Evolutionary conservation across 768 basidiomycete genomes (phyloP).

Genomic region (Russula compacta): DNA sequence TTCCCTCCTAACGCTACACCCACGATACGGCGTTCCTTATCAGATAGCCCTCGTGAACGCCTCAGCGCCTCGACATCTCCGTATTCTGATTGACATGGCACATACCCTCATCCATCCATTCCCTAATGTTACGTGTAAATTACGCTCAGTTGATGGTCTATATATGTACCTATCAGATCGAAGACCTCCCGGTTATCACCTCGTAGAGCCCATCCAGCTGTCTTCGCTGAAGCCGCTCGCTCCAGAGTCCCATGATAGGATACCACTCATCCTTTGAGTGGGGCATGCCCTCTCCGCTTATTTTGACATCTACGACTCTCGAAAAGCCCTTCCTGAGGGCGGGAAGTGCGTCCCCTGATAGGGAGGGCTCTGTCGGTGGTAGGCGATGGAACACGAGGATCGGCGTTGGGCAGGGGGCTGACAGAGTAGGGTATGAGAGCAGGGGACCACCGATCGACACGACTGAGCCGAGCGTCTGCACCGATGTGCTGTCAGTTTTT

Average conservation of each 20-base stretch:
- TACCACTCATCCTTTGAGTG: slow-evolving; percentile 69
- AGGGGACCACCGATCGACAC: slow-evolving; percentile 65
- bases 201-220: slow-evolving; percentile 56
- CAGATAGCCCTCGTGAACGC: neutral
- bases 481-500: slow-evolving; percentile 15
- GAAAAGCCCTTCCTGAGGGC: slow-evolving; percentile 56
- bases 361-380: slow-evolving; percentile 35
- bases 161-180: slow-evolving; percentile 3
- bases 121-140: neutral
- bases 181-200: slow-evolving; percentile 38
- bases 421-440: slow-evolving; percentile 64
- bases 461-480: slow-evolving; percentile 50
- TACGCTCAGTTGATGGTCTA: neutral
- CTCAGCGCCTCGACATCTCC: neutral
- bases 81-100: neutral
- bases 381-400: slow-evolving; percentile 51
- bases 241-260: slow-evolving; percentile 84
- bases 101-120: neutral
- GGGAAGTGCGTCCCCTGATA: slow-evolving; percentile 37
- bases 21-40: neutral
- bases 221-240: slow-evolving; percentile 49
- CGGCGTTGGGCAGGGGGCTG: slow-evolving; percentile 47
- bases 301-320: slow-evolving; percentile 40
- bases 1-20: neutral
- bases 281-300: slow-evolving; percentile 59